Conservation (phyloP, 2,329 filamentous ascomycete species). For the Neodidymelliopsis sp. region DNA sequence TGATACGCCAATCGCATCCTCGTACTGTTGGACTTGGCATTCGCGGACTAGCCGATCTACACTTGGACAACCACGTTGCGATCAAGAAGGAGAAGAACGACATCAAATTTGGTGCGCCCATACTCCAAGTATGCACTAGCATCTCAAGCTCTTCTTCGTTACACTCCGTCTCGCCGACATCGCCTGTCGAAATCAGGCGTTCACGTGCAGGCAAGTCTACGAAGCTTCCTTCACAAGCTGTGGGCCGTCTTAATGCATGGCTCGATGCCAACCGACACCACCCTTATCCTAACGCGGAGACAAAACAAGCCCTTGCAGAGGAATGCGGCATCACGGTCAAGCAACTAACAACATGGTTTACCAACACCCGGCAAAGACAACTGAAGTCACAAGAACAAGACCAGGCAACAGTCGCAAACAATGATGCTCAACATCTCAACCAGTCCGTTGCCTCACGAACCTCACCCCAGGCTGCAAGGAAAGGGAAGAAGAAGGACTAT, state of each 20-base stretch:
- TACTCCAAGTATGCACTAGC: constrained; percentile 3
- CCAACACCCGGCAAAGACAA: constrained; percentile 43
- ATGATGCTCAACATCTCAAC: neutral
- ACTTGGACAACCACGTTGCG: neutral
- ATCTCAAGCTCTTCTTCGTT: constrained; percentile 10
- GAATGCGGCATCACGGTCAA: constrained; percentile 45
- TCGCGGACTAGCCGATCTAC: neutral
- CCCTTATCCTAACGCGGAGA: constrained; percentile 42
- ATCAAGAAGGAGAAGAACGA: constrained; percentile 3
- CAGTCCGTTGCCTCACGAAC: no score
- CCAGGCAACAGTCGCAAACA: neutral
- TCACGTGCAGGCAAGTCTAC: constrained; percentile 39
- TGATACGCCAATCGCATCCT: neutral
- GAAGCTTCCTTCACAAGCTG: constrained; percentile 41
- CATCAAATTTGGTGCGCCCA: constrained; percentile 3
- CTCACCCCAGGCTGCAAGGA: constrained; percentile 24
- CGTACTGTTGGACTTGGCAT: neutral
- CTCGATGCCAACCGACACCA: constrained; percentile 39
- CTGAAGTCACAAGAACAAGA: constrained; percentile 18
- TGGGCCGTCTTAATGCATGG: constrained; percentile 39
- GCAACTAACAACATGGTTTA: constrained; percentile 48
- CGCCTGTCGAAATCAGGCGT: constrained; percentile 29
- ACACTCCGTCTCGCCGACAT: constrained; percentile 5
- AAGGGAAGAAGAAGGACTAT: constrained; percentile 50
- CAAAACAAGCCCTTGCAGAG: constrained; percentile 39